These are phyloP conservation scores for Xenosphaeropsis pyriputrescens DNA, from an alignment of 2,329 filamentous ascomycete species.

Conservation along the genomic window DNA sequence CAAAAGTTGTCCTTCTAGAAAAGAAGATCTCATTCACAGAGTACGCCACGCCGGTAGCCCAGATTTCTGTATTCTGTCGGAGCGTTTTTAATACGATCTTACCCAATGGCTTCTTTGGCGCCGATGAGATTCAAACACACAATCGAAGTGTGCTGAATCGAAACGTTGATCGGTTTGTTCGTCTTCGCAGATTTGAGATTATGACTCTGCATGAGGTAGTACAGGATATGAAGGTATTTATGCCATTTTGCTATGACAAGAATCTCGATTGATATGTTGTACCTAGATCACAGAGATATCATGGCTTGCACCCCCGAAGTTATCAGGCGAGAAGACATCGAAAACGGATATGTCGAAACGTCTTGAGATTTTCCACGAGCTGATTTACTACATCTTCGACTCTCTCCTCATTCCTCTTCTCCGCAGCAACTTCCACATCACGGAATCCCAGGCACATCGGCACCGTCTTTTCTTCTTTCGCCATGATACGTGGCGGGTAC, in stretches of 20 bases:
- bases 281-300: constrained; percentile 46
- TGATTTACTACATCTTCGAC: constrained; percentile 88
- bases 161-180: constrained; percentile 65
- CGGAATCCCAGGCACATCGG: constrained; percentile 69
- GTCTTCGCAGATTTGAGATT: constrained; percentile 66
- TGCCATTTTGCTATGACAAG: constrained; percentile 1
- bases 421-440: constrained; percentile 82
- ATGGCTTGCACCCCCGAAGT: constrained; percentile 54
- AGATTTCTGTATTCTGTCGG: constrained; percentile 78
- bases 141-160: constrained; percentile 51
- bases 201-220: constrained; percentile 65
- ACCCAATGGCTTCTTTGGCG: constrained; percentile 62
- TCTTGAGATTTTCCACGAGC: constrained; percentile 64
- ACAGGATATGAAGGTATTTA: constrained; percentile 57
- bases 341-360: constrained; percentile 63
- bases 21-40: constrained; percentile 33
- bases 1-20: no score
- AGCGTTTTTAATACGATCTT: constrained; percentile 60
- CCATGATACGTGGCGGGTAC: constrained; percentile 74
- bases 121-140: constrained; percentile 29
- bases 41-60: constrained; percentile 48
- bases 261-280: constrained; percentile 1
- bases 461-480: constrained; percentile 86
- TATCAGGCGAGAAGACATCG: constrained; percentile 40
- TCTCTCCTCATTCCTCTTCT: constrained; percentile 80